Evolutionary conservation across 2,329 filamentous ascomycete genomes (phyloP).

Genomic region (Colletotrichum gigasporum): DNA sequence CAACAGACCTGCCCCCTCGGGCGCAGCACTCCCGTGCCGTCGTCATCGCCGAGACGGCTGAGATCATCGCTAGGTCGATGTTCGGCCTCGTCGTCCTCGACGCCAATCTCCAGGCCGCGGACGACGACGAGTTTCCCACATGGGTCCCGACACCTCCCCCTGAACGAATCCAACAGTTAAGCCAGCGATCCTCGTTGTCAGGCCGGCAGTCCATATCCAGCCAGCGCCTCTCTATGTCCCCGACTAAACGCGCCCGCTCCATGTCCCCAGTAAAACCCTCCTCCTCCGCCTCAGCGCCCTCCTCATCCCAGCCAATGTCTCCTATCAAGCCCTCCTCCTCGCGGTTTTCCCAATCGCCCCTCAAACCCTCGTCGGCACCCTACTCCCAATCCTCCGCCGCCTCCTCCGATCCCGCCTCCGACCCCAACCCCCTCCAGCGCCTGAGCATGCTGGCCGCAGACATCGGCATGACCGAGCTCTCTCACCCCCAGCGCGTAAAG

Average conservation of each 20-base stretch:
- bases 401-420: neutral
- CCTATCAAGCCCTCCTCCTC: neutral
- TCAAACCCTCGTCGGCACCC: neutral
- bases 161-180: neutral
- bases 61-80: constrained; percentile 26
- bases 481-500: constrained; percentile 31
- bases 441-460: constrained; percentile 29
- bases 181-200: constrained; percentile 8
- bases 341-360: neutral
- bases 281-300: neutral
- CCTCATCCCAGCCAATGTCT: constrained; percentile 2
- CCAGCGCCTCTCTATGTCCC: constrained; percentile 15
- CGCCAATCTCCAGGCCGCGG: constrained; percentile 3
- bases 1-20: neutral
- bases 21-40: constrained; percentile 25
- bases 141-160: constrained; percentile 24
- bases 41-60: constrained; percentile 28
- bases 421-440: constrained; percentile 23
- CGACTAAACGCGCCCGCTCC: constrained; percentile 14
- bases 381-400: constrained; percentile 3
- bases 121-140: constrained; percentile 16
- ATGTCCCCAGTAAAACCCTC: neutral
- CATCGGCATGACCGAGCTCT: neutral
- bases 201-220: constrained; percentile 4
- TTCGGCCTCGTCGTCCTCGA: constrained; percentile 28